Base-by-base conservation (phyloP, 768 basidiomycete species). In the Thelephora ganbajun region DNA sequence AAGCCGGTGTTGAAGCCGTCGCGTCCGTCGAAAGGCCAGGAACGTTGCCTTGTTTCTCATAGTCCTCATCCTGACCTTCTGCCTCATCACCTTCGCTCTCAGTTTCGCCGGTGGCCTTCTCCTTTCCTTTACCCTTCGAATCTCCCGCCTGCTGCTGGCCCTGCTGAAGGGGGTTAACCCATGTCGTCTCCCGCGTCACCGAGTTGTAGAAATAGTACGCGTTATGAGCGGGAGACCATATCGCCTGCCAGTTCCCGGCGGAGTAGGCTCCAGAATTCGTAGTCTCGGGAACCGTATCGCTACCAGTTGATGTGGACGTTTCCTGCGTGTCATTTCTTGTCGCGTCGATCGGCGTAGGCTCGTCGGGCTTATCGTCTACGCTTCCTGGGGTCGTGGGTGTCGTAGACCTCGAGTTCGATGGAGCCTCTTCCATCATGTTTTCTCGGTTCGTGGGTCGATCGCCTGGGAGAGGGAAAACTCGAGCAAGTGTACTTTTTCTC, bases 121-220 rank as follows among this genome's bases (percentile, higher is more conserved):
- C 16, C 22, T 18, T 18, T 18, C 18, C 16, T 22, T 22, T 22
- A 41, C 22, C 39, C 18, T 41, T 41, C 22, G 14, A 22, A 18
- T 41, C 39, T 14, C 9, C 22, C 16, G 39, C 39, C 22, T 41
- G 39, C 14, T 41, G 39, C 39, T 41, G 6, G 9, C 14, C 16
- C 6, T 11, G 63, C 39, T 74, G 66, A 35, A 91, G 68, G 9
- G 87, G 87, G 57, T 90, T 90, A 23, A 67, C 66, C 88, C 88
- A 90, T 2, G 87, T 90, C 14, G 87, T 90, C 65, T 89, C 77
- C 46, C 80, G 69, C 0, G 87, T 88, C 50, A 65, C 61, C 9
- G 76, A 49, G 63, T 89, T 91, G 71, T 72, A 84, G 68, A 89
- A 91, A 62, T 91, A 91, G 65, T 91, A 91, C 9, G 83, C 71